Evolutionary conservation across 441 rosid species (phyloP).

Genomic region (Viola pubescens): DNA sequence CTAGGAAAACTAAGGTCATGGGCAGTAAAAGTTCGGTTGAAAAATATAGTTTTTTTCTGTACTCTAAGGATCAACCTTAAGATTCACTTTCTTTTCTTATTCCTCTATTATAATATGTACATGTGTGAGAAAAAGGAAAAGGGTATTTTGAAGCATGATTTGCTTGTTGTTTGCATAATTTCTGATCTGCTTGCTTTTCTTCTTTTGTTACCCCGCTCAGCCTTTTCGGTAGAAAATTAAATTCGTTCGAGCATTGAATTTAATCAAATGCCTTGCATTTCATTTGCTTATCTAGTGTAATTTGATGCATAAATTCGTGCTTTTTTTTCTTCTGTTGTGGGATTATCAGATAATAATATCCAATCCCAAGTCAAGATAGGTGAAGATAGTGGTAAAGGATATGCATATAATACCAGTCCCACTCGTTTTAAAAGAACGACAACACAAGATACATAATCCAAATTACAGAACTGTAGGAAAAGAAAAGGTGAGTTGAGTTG

Average conservation of each 20-base stretch:
- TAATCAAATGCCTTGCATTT: no score
- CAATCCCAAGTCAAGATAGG: no score
- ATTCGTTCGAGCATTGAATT: no score
- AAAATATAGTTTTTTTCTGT: neutral
- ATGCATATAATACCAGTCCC: no score
- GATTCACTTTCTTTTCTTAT: neutral
- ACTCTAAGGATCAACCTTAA: neutral
- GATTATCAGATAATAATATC: no score
- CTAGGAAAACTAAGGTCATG: neutral
- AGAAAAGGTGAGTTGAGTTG: neutral
- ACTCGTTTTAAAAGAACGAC: no score
- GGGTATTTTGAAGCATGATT: neutral
- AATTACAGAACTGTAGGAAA: neutral
- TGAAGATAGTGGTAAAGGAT: no score
- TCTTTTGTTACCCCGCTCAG: no score
- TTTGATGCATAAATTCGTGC: no score
- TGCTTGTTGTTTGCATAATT: neutral
- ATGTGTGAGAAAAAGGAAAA: neutral
- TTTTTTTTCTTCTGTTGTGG: no score
- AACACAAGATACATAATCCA: neutral
- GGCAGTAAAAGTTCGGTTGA: neutral
- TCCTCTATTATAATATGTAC: neutral
- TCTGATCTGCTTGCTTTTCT: neutral
- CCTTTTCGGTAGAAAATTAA: no score
- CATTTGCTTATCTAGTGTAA: no score